A percentile compares a stretch with the other conserved stretches of the same genome.
Evolutionary conservation across 768 basidiomycete genomes (phyloP).

Genomic region (Saitozyma podzolica): DNA sequence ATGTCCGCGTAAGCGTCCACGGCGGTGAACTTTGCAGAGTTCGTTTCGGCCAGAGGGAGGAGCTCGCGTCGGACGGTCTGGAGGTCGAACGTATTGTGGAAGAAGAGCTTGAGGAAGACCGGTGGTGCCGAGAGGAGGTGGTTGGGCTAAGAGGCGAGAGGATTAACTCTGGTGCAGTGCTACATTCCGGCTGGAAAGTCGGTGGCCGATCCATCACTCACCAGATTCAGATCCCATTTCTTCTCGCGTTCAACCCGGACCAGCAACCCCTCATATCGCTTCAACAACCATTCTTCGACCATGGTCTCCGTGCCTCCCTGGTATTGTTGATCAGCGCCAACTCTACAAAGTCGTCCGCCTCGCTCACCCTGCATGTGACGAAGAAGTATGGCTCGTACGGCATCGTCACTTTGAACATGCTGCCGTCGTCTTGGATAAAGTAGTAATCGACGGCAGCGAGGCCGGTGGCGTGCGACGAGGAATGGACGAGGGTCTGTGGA

Average conservation of each 20-base stretch:
- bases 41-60: conserved; percentile 82
- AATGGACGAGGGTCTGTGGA: conserved; percentile 76
- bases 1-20: conserved; percentile 98
- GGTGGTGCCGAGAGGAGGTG: conserved; percentile 93
- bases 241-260: conserved; percentile 72
- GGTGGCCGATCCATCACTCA: conserved; percentile 30
- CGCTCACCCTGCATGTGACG: conserved; percentile 82
- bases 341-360: conserved; percentile 12
- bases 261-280: conserved; percentile 86
- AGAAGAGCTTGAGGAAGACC: conserved; percentile 81
- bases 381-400: conserved; percentile 93
- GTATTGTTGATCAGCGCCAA: not conserved
- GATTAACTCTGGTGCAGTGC: not conserved
- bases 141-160: conserved; percentile 62
- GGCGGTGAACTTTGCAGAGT: conserved; percentile 87
- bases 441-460: conserved; percentile 92
- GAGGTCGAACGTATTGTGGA: conserved; percentile 91
- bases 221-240: conserved; percentile 88
- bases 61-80: conserved; percentile 83
- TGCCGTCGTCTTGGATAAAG: conserved; percentile 95
- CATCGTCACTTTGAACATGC: conserved; percentile 91
- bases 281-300: conserved; percentile 93
- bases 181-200: not conserved
- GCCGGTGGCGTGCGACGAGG: conserved; percentile 78
- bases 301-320: conserved; percentile 81